Evolutionary conservation across 345 rosid species (phyloP), one percentile per base, ranked within the genome.

Genomic region (Rubroshorea leprosula): DNA sequence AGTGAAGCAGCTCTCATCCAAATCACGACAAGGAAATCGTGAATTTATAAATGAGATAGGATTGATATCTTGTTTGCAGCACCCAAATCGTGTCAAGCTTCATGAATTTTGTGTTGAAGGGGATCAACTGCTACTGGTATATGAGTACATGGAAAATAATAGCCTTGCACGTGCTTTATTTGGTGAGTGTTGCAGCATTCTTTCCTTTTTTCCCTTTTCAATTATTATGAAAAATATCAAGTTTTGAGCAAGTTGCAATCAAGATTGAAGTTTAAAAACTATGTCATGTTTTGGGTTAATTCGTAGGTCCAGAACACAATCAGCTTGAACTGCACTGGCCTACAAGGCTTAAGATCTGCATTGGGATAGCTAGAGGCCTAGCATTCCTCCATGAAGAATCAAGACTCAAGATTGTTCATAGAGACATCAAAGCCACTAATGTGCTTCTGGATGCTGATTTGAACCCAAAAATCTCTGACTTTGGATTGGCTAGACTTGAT

Each of bases 371-470:
- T 4, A 80, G 55, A 65, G 86, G 88, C 61, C 72, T 83, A 5
- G 76, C 75, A 50, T 83, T 72, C 62, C 76, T 83, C 27, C 83
- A 83, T 19, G 88, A 80, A 70, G 88, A 83, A 65, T 80, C 88
- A 15, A 62, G 77, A 14, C 72, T 83, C 58, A 79, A 71, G 65
- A 77, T 83, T 60, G 81, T 83, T 55, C 88, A 83, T 54, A 73
- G 85, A 68, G 88, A 83, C 68, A 83, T 83, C 66, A 83, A 83
- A 65, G 78, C 81, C 24, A 80, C 85, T 10, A 83, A 83, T 69
- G 75, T 83, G 16, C 66, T 83, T 23, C 56, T 80, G 41, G 85
- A 82, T 58, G 15, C 21, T 57, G 73, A 79, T 43, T 38, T 79
- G 51, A 82, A 70, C 59, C 81, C 85, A 21, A 82, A 77, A 65